phyloP scores from a whole-genome alignment of 768 basidiomycete genomes.

The Podaxis sp. region DNA sequence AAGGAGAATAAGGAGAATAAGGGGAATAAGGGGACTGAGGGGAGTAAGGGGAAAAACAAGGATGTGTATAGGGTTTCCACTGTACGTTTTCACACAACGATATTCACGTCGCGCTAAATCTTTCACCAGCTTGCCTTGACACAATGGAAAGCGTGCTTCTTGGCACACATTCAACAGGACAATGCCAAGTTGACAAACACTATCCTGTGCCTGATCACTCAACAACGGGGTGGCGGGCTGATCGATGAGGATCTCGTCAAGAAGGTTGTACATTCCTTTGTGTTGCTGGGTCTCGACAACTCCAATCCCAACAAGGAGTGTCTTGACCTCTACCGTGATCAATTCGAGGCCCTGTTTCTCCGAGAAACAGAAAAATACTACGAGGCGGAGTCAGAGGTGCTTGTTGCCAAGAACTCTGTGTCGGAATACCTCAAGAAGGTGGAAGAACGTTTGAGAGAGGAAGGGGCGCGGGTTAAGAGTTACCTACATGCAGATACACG shows the following conservation, averaged over 20 bases:
- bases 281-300: constrained; percentile 92
- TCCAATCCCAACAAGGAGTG: constrained; percentile 90
- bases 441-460: constrained; percentile 89
- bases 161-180: constrained; percentile 79
- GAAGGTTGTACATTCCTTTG: constrained; percentile 94
- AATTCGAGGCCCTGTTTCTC: constrained; percentile 90
- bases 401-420: constrained; percentile 88
- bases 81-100: constrained; percentile 43
- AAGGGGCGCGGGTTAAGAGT: constrained; percentile 93
- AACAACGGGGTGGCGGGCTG: constrained; percentile 91
- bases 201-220: constrained; percentile 84
- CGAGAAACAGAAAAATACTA: constrained; percentile 90
- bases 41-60: constrained; percentile 88
- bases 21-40: too few species aligned
- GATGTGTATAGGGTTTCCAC: constrained; percentile 95
- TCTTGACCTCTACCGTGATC: constrained; percentile 92
- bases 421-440: constrained; percentile 98
- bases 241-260: constrained; percentile 97
- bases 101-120: constrained; percentile 8
- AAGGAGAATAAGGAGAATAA: constrained; percentile 75
- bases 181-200: constrained; percentile 83
- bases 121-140: constrained; percentile 78
- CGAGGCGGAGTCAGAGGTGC: constrained; percentile 88
- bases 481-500: constrained; percentile 91
- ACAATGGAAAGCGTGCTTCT: constrained; percentile 94